Evolutionary conservation across 2,329 filamentous ascomycete genomes (phyloP).

Genomic region (Dryadomyces sulphureus): DNA sequence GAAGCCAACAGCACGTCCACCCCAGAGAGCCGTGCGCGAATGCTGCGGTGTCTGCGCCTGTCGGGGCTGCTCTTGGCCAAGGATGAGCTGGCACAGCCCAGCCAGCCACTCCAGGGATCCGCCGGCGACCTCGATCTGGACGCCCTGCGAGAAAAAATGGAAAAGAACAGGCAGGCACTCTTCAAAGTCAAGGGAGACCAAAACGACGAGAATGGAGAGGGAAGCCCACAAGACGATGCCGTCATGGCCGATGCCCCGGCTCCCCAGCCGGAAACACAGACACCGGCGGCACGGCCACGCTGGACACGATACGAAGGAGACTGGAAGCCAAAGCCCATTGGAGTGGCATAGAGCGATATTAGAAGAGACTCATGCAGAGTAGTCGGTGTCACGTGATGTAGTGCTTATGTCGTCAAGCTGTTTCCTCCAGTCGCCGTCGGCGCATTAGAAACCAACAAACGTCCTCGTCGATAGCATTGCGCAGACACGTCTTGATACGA

Average conservation of each 20-base stretch:
- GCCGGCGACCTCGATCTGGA: conserved; percentile 5
- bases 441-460: conserved; percentile 1
- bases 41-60: conserved; percentile 15
- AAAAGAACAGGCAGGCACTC: conserved; percentile 4
- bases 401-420: neutral
- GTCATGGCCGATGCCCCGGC: conserved; percentile 10
- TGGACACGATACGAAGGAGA: conserved; percentile 36
- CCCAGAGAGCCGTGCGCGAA: neutral
- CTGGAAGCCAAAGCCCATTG: conserved; percentile 46
- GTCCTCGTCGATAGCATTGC: neutral
- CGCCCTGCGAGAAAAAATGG: conserved; percentile 5
- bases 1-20: neutral
- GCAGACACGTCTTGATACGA: neutral
- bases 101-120: neutral
- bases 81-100: neutral
- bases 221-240: neutral
- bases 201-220: neutral
- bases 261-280: conserved; percentile 9
- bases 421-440: neutral
- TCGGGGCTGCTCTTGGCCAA: conserved; percentile 11
- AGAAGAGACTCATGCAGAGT: neutral
- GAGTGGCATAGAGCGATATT: conserved; percentile 25
- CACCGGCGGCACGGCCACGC: conserved; percentile 17
- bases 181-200: neutral
- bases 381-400: neutral